Evolutionary conservation across 2,329 filamentous ascomycete species (phyloP).

Genomic region (Epichloe sp.): DNA sequence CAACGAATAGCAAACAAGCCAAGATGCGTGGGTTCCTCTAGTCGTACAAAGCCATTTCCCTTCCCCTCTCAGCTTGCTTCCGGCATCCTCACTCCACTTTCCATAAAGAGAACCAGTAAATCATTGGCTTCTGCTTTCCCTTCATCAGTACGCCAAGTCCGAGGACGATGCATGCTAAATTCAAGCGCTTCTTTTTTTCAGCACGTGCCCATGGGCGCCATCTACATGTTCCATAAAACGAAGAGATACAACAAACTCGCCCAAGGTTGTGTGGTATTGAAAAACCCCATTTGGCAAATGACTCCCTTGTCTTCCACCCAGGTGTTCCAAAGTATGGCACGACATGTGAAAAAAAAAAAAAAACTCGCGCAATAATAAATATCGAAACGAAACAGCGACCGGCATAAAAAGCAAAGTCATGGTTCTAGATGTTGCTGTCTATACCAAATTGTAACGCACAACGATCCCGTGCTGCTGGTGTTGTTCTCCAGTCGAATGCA

Average conservation of each 20-base stretch:
- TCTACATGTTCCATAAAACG: constrained; percentile 21
- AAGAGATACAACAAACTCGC: constrained; percentile 12
- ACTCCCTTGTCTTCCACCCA: constrained; percentile 15
- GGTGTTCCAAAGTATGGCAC: constrained; percentile 11
- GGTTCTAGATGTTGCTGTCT: constrained; percentile 4
- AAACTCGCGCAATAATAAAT: neutral
- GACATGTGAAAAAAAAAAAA: constrained; percentile 10
- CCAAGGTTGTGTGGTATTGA: constrained; percentile 17
- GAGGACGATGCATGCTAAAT: constrained; percentile 29
- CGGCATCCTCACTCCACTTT: constrained; percentile 12
- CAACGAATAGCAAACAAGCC: constrained; percentile 1
- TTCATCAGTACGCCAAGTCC: constrained; percentile 13
- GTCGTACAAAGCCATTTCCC: constrained; percentile 17
- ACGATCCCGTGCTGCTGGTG: neutral
- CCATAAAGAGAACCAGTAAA: constrained; percentile 3
- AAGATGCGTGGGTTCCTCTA: constrained; percentile 12
- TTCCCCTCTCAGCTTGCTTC: constrained; percentile 10
- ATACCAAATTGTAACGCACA: neutral
- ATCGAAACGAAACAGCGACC: neutral
- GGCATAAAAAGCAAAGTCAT: neutral
- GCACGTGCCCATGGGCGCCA: constrained; percentile 17
- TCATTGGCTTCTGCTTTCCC: neutral
- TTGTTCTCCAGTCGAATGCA: neutral
- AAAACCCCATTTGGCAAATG: constrained; percentile 15
- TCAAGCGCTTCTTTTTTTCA: constrained; percentile 30